Evolutionary conservation across 2,329 filamentous ascomycete species (phyloP).

Genomic region (Monosporascus cannonballus): DNA sequence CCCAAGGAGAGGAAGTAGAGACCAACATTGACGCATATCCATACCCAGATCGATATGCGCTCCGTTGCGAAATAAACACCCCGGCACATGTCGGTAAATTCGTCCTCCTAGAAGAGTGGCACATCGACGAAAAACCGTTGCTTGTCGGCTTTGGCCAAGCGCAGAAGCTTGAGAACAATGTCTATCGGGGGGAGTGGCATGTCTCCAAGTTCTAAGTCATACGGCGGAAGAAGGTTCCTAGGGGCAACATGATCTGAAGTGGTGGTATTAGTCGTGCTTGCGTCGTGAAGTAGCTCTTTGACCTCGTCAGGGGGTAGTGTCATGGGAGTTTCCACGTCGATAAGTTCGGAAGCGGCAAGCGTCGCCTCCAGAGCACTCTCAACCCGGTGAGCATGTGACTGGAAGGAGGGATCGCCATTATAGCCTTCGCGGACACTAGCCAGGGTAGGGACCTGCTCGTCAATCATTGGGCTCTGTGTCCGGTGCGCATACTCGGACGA

Average conservation of each 20-base stretch:
- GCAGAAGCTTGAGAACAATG: slow-evolving; percentile 19
- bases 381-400: slow-evolving; percentile 17
- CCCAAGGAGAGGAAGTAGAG: slow-evolving; percentile 19
- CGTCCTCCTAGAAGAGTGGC: slow-evolving; percentile 16
- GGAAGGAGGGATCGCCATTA: slow-evolving; percentile 22
- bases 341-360: slow-evolving; percentile 13
- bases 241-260: not conserved
- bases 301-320: slow-evolving; percentile 1
- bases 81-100: slow-evolving; percentile 21
- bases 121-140: slow-evolving; percentile 23
- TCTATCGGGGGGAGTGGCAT: slow-evolving; percentile 20
- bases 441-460: slow-evolving; percentile 19
- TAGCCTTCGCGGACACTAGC: slow-evolving; percentile 18
- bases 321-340: slow-evolving; percentile 2
- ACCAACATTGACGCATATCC: slow-evolving; percentile 22
- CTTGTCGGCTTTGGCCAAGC: slow-evolving; percentile 15
- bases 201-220: slow-evolving; percentile 9
- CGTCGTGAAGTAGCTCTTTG: slow-evolving; percentile 5
- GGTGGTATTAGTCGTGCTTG: not conserved
- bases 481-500: slow-evolving; percentile 5
- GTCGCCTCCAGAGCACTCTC: slow-evolving; percentile 15
- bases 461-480: slow-evolving; percentile 19
- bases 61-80: slow-evolving; percentile 23
- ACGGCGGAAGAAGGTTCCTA: not conserved
- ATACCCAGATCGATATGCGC: slow-evolving; percentile 20